Conservation (phyloP, 805 yeast genomes). For the Ogataea chonburiensis region DNA sequence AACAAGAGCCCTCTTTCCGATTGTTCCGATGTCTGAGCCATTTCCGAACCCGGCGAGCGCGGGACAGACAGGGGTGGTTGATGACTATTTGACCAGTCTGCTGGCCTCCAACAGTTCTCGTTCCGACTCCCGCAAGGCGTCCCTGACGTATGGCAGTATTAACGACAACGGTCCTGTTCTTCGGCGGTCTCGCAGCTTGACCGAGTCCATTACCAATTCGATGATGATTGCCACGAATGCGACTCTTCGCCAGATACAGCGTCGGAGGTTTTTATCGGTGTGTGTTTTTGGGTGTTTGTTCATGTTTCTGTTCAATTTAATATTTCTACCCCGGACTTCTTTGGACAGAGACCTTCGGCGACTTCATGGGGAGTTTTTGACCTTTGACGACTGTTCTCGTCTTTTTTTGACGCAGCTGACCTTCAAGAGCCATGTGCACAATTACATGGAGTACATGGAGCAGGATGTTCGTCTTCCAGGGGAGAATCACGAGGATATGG, state of each 20-base stretch:
- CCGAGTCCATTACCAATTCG: conserved; percentile 32
- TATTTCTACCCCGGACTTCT: conserved; percentile 83
- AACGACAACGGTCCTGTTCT: conserved; percentile 14
- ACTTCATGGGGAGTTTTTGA: conserved; percentile 61
- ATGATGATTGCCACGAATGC: conserved; percentile 28
- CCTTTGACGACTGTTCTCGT: conserved; percentile 70
- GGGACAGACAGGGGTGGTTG: conserved; percentile 14
- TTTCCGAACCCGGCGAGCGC: conserved; percentile 20
- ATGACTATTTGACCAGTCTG: conserved; percentile 18
- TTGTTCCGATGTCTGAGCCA: conserved; percentile 18
- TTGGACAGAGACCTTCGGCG: conserved; percentile 77
- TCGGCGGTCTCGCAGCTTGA: conserved; percentile 25
- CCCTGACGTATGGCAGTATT: conserved; percentile 14
- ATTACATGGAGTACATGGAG: conserved; percentile 22
- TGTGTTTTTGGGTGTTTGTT: conserved; percentile 50
- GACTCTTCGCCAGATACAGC: conserved; percentile 30
- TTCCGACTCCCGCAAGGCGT: conserved; percentile 15
- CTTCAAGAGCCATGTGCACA: conserved; percentile 23
- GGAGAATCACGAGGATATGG: conserved; percentile 20
- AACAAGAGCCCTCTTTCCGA: neutral
- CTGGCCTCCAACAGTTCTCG: conserved; percentile 12
- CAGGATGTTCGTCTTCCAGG: conserved; percentile 27
- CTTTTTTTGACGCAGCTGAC: conserved; percentile 38
- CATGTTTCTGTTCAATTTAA: conserved; percentile 56
- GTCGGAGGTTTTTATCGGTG: conserved; percentile 44